Evolutionary conservation across 495 filamentous ascomycete genomes (phyloP), one percentile per base, ranked within the genome.

Genomic region (Glarea lozoyensis): DNA sequence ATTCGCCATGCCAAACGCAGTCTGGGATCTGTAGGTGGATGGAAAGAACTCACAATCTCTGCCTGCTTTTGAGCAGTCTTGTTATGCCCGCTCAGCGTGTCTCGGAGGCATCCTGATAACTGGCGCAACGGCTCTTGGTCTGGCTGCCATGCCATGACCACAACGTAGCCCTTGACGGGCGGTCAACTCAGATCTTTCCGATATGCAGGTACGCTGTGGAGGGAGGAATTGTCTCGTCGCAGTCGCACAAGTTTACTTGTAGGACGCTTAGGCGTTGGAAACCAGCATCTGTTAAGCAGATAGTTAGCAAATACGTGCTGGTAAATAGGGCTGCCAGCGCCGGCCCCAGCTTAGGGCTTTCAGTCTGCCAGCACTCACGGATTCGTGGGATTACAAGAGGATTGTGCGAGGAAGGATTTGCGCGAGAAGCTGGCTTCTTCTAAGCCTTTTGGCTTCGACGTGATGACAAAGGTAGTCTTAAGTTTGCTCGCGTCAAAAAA

Each of bases 81-180:
- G 63, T 95, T 73, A 63, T 82, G 79, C 43, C 82, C 78, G 62
- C 86, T 90, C 56, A 99, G 72, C 37, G 93, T 95, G 67, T 96
- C 88, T 65, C 76, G 82, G 54, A 99, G 77, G 65, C 81, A 97
- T 57, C 78, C 77, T 51, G 87, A 83, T 31, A 99, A 76, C 70
- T 94, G 86, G 69, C 74, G 73, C 71, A 97, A 72, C 58, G 82
- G 84, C 69, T 85, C 85, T 48, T 81, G 74, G 60, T 86, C 75
- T 23, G 92, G 93, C 69, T 94, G 87, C 92, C 92, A 99, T 58
- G 78, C 78, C 88, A 94, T 95, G 56, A 43, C 43, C 12, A 21
- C 43, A 34, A 37, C 39, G 17, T 34, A 23, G 33, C 40, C 42
- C 25, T 30, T 15, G 21, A 34, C 49, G 25, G 33, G 35, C 21